Evolutionary conservation across 108 stramenopile species (phyloP).

Genomic region (Nitzschia putrida): DNA sequence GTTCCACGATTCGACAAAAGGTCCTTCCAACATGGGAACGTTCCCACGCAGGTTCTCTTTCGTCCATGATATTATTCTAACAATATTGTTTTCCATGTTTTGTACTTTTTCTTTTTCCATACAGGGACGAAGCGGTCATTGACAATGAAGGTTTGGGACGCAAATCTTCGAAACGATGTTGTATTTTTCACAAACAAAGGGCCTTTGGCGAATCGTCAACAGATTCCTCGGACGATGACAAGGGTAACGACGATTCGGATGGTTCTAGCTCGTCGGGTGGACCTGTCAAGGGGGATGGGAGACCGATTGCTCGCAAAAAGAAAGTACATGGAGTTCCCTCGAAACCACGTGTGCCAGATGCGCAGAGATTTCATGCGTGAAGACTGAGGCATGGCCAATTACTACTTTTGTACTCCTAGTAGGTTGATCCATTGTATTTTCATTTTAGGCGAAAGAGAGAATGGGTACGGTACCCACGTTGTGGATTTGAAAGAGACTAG

Average conservation of each 20-base stretch:
- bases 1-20: no score
- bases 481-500: no score
- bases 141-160: conserved; percentile 93
- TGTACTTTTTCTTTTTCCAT: neutral
- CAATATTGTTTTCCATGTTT: neutral
- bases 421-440: no score
- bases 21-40: no score
- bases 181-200: conserved; percentile 94
- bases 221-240: conserved; percentile 69
- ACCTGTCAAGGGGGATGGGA: conserved; percentile 15
- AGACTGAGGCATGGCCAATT: no score
- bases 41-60: neutral
- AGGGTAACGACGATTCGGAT: conserved; percentile 31
- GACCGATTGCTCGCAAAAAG: conserved; percentile 49
- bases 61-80: neutral
- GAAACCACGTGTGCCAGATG: conserved; percentile 72
- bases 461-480: no score
- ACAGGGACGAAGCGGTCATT: conserved; percentile 77
- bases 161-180: conserved; percentile 92
- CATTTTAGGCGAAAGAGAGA: no score
- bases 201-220: conserved; percentile 89
- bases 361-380: conserved; percentile 84
- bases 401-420: no score
- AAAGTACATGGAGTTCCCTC: conserved; percentile 36
- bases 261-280: conserved; percentile 18